Conservation (phyloP, 1,284 basidiomycete genomes). For the Sparassis latifolia region DNA sequence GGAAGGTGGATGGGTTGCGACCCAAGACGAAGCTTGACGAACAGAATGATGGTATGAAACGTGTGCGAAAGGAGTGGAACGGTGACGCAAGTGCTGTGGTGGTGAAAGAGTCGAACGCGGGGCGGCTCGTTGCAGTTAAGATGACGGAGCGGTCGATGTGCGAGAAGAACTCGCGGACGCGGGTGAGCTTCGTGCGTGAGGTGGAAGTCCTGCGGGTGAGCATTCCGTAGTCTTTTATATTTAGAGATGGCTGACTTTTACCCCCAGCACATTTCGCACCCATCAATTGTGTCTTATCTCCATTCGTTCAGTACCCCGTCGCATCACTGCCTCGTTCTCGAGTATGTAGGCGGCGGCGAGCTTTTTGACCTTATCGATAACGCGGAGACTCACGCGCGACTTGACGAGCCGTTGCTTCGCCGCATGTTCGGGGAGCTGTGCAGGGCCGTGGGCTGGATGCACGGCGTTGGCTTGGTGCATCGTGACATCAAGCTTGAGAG, state of each 20-base stretch:
- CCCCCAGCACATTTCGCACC: constrained; percentile 74
- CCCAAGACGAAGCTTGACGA: constrained; percentile 11
- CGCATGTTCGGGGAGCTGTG: constrained; percentile 79
- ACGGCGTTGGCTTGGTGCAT: constrained; percentile 82
- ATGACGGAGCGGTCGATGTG: constrained; percentile 63
- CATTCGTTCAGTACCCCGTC: constrained; percentile 65
- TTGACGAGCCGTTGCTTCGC: constrained; percentile 57
- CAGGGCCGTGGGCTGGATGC: constrained; percentile 86
- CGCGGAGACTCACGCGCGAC: constrained; percentile 42
- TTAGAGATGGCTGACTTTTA: constrained; percentile 9
- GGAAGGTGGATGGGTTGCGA: constrained; percentile 17
- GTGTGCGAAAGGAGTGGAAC: constrained; percentile 1
- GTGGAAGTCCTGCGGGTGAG: constrained; percentile 77
- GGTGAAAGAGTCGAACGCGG: constrained; percentile 6
- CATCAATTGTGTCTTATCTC: constrained; percentile 74
- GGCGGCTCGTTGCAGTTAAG: constrained; percentile 74
- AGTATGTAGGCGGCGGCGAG: constrained; percentile 78
- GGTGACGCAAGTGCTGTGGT: not conserved
- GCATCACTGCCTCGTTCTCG: constrained; percentile 80
- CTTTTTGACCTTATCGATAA: constrained; percentile 74
- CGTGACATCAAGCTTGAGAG: constrained; percentile 94
- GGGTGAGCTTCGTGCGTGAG: constrained; percentile 82
- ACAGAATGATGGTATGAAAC: constrained; percentile 11
- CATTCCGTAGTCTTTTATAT: constrained; percentile 4
- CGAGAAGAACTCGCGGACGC: constrained; percentile 58